Base-by-base conservation (phyloP, 257 asterid species). In the Lycium ferocissimum region DNA sequence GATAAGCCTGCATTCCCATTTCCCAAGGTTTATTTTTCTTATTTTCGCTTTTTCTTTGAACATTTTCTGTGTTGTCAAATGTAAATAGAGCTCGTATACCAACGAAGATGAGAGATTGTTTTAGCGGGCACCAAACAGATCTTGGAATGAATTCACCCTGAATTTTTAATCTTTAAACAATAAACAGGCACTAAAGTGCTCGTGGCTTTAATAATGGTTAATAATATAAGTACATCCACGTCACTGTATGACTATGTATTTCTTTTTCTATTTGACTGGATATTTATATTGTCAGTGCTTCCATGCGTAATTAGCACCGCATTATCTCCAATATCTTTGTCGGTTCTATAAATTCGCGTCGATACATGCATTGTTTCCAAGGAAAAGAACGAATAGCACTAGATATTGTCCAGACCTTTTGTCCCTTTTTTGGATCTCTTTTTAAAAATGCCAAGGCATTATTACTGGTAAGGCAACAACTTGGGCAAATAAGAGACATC, bases 111-210 rank as follows among this genome's bases (percentile, higher is more conserved):
- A 73, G 17, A 10, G 11, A 73, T 78, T 78, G 82, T 53, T 53
- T 76, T 4, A 78, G 65, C 26, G 82, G 82, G 82, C 82, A 78
- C 65, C 65, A 61, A 78, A 78, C 49, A 78, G 47, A 53, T 53
- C 26, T 26, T 76, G 45, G 65, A 53, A 53, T n/a, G 53, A 49
- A 78, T 78, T 22, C 82, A 53, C 38, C 26, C 8, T 26, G 2
- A 53, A 26, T 51, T 78, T 51, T 53, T 78, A 53, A 40, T 40
- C 33, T 40, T 40, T 40, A 40, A 40, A 78, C 82, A 78, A 78
- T 76, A 76, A 26, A 49, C 45, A 75, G 40, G 43, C 81, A 75
- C 22, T 76, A 20, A 76, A 76, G 82, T 76, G 47, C 9, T 20
- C 12, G 14, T 53, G 47, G 26, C 12, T 13, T 58, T 4, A 51